A percentile compares a stretch with the other conserved stretches of the same genome.
These are phyloP conservation scores for Botryotinia calthae DNA, from an alignment of 2,329 filamentous ascomycete genomes.

Conservation along the genomic window DNA sequence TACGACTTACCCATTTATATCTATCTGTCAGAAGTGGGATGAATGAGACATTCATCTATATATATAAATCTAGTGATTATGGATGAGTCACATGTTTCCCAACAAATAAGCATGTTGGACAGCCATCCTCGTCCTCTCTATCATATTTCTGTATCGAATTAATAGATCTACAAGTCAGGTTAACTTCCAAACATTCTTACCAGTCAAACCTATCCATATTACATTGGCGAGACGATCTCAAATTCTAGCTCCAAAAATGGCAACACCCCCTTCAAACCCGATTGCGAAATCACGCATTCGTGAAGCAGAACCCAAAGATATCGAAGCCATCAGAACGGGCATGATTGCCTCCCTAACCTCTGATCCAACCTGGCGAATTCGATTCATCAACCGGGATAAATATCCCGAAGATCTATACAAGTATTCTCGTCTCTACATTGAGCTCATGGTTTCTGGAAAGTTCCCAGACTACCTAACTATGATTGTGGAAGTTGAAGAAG, in stretches of 20 bases:
- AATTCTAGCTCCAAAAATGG: background rate
- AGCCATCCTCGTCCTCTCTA: background rate
- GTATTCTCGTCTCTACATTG: background rate
- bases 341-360: background rate
- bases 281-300: background rate
- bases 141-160: background rate
- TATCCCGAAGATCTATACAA: slow-evolving; percentile 4
- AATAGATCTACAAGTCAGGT: background rate
- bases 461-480: background rate
- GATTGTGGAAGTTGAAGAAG: slow-evolving; percentile 4
- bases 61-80: background rate
- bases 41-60: background rate
- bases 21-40: background rate
- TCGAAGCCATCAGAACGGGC: background rate
- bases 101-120: background rate
- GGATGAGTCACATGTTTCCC: background rate
- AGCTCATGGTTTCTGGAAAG: background rate
- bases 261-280: background rate
- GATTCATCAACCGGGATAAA: background rate
- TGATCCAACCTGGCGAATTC: background rate
- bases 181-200: background rate
- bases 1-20: background rate
- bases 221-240: background rate
- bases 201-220: background rate
- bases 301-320: slow-evolving; percentile 2